Percentiles rank a stretch among this genome's conserved stretches.
These are phyloP conservation scores for Cercophora sp. DNA, from an alignment of 495 filamentous ascomycete genomes.

Conservation along the genomic window DNA sequence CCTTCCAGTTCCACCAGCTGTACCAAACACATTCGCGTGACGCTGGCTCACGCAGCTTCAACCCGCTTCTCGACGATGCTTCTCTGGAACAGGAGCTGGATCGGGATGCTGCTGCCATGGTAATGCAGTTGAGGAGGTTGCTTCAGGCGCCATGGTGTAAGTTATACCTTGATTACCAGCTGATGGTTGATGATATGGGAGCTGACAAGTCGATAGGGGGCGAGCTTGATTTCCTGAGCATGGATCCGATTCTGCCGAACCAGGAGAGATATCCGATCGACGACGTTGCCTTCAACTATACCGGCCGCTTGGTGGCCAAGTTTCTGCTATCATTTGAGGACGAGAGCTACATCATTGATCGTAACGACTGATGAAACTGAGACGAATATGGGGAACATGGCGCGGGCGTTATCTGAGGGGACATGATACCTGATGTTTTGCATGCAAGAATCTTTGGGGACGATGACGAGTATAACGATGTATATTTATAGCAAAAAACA, in stretches of 20 bases:
- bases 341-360: conserved; percentile 31
- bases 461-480: too few species aligned
- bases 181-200: too few species aligned
- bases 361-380: conserved; percentile 11
- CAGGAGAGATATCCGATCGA: conserved; percentile 40
- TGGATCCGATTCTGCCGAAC: conserved; percentile 41
- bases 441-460: too few species aligned
- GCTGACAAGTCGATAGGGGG: conserved; percentile 30
- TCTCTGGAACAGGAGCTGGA: conserved; percentile 37
- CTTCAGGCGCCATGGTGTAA: conserved; percentile 37
- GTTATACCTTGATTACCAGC: conserved; percentile 19
- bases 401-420: neutral
- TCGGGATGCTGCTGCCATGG: conserved; percentile 36
- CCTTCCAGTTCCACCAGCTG: conserved; percentile 51
- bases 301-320: conserved; percentile 44
- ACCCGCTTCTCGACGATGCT: conserved; percentile 38
- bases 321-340: conserved; percentile 50
- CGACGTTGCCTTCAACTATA: conserved; percentile 45
- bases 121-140: conserved; percentile 35
- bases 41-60: conserved; percentile 38
- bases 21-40: conserved; percentile 48
- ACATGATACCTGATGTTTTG: neutral
- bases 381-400: too few species aligned
- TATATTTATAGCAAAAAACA: too few species aligned
- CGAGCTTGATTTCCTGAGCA: conserved; percentile 45